Evolutionary conservation across 1,139 yeast species (phyloP), one percentile per base, ranked within the genome.

Genomic region (Tardiomyces blankii): DNA sequence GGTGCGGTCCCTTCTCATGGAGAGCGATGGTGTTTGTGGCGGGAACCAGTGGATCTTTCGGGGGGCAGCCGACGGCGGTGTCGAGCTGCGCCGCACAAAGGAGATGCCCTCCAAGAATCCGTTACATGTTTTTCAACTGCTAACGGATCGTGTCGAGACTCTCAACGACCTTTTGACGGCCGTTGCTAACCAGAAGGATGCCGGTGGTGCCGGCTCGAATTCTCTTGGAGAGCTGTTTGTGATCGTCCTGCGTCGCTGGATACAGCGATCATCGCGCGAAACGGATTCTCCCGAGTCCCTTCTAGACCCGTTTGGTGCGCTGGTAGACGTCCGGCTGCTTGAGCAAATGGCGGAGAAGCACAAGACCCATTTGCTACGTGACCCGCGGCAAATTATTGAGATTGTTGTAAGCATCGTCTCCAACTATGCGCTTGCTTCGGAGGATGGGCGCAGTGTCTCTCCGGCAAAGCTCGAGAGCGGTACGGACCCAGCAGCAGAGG

Each of bases 281-380:
- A 23, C 39, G 2, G 44, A 45, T 4, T 48, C 38, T 19, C 49
- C 42, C 18, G 60, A 57, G 2, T 66, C 58, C 2, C 70, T 64
- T 13, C 65, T 66, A 5, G 72, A 75, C 50, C 84, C 88, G 6
- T 73, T 81, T 47, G 56, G 72, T 16, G 70, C 76, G 40, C 65
- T 87, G 42, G 67, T 78, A 6, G 82, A 83, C 57, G 68, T 85
- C 49, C 75, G 82, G 49, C 59, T 86, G 16, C 64, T 88, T 43
- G 39, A 35, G 39, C 39, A 35, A 19, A n/a, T 35, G 19, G 39
- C 39, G 6, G 19, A 35, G 3, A 35, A n/a, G 18, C 39, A 35
- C 6, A n/a, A 16, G 5, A 8, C 19, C 19, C 19, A 35, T 9
- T 5, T 35, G 9, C 6, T 16, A 13, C 39, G 41, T 38, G 39